A percentile compares a stretch with the other conserved stretches of the same genome.
Conservation (phyloP, 2,329 filamentous ascomycete species). For the Daldinia sp. region DNA sequence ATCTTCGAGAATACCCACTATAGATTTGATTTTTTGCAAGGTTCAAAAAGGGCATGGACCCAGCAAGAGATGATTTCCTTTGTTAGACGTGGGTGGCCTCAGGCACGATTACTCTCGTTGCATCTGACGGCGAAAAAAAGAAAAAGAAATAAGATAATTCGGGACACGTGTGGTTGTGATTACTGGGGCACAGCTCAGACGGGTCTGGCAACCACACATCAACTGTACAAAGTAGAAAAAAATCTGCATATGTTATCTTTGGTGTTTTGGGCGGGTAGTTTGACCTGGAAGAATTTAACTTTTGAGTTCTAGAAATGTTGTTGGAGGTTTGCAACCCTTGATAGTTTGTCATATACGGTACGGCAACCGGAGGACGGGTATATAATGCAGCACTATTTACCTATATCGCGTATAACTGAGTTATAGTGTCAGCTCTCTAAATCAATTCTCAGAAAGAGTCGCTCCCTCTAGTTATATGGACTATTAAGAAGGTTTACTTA, state of each 20-base stretch:
- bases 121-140: slow-evolving; percentile 26
- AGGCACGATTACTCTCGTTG: slow-evolving; percentile 28
- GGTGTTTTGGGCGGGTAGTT: slow-evolving; percentile 33
- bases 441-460: slow-evolving; percentile 13
- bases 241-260: slow-evolving; percentile 37
- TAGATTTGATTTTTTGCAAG: slow-evolving; percentile 51
- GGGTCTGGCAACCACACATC: slow-evolving; percentile 31
- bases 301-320: slow-evolving; percentile 33
- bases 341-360: slow-evolving; percentile 45
- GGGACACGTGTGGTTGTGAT: slow-evolving; percentile 22
- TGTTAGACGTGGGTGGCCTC: slow-evolving; percentile 46
- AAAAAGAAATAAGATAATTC: slow-evolving; percentile 23
- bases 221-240: slow-evolving; percentile 45
- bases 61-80: slow-evolving; percentile 50
- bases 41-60: slow-evolving; percentile 47
- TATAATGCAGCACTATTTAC: slow-evolving; percentile 36
- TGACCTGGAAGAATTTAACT: slow-evolving; percentile 34
- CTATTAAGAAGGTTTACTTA: neutral
- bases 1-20: slow-evolving; percentile 53
- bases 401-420: slow-evolving; percentile 10
- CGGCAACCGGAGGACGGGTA: slow-evolving; percentile 37
- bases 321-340: slow-evolving; percentile 34
- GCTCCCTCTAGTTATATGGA: neutral
- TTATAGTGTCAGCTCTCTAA: neutral
- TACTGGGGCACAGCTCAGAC: slow-evolving; percentile 30